phyloP scores from a whole-genome alignment of 2,329 filamentous ascomycete genomes.

The Curvularia verruculosa region DNA sequence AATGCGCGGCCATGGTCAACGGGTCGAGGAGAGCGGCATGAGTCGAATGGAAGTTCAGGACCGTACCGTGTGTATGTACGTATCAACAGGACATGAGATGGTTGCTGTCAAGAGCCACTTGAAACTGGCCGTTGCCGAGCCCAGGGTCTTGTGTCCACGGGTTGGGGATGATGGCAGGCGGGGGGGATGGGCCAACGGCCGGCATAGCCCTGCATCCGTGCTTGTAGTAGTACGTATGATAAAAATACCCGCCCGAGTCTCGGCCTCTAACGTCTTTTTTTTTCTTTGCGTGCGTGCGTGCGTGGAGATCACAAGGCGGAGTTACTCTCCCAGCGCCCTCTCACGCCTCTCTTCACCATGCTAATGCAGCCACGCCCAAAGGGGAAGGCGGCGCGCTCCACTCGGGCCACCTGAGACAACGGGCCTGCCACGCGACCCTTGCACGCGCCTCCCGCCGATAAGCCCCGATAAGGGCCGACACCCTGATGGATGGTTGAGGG shows the following conservation, averaged over 20 bases:
- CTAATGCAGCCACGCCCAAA: constrained; percentile 1
- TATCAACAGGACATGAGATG: background rate
- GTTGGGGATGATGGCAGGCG: constrained; percentile 1
- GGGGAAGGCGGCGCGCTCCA: constrained; percentile 2
- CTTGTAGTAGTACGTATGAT: too few species aligned
- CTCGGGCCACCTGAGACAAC: constrained; percentile 16
- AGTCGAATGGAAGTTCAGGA: background rate
- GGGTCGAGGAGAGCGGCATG: background rate
- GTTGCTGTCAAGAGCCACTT: constrained; percentile 2
- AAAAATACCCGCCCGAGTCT: background rate
- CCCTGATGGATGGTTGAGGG: constrained; percentile 18
- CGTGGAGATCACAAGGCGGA: background rate
- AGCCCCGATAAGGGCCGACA: constrained; percentile 25
- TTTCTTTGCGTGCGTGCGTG: background rate
- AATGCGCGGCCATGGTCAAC: constrained; percentile 5
- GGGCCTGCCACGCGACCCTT: constrained; percentile 25
- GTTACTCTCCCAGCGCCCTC: background rate
- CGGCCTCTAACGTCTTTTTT: background rate
- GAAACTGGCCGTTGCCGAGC: constrained; percentile 7
- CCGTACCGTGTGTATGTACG: too few species aligned
- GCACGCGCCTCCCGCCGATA: constrained; percentile 26
- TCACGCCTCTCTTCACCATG: too few species aligned
- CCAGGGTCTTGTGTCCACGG: constrained; percentile 3
- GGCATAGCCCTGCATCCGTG: background rate
- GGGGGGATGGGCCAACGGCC: background rate